phyloP scores from a whole-genome alignment of 139 green algal genomes.

The Pleodorina starrii region DNA sequence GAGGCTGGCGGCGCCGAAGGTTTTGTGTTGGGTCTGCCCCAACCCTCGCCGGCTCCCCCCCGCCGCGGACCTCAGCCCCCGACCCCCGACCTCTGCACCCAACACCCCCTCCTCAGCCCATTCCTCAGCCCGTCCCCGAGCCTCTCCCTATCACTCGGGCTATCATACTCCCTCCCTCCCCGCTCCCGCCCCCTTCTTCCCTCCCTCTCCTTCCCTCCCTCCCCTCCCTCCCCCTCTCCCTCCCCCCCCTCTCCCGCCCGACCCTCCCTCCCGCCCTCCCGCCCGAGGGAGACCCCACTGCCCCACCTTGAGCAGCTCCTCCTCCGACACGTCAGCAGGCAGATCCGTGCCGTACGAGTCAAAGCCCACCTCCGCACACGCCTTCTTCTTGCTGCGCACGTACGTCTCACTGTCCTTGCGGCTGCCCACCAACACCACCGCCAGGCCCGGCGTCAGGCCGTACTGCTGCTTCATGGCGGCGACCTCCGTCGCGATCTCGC shows the following conservation, averaged over 20 bases:
- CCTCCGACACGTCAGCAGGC: conserved; percentile 65
- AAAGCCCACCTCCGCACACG: conserved; percentile 78
- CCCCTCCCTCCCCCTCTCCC: conserved; percentile 28
- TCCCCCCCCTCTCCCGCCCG: background rate
- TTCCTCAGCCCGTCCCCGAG: too few relatives aligned
- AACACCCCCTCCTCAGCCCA: too few relatives aligned
- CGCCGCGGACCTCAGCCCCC: too few relatives aligned
- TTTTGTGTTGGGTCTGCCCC: too few relatives aligned
- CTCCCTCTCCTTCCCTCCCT: background rate
- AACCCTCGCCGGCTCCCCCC: too few relatives aligned
- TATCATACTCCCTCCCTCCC: background rate
- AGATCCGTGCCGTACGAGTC: conserved; percentile 72
- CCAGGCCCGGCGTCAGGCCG: conserved; percentile 55
- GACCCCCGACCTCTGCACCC: too few relatives aligned
- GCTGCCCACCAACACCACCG: conserved; percentile 94
- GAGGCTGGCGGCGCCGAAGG: too few relatives aligned
- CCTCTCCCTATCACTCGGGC: too few relatives aligned
- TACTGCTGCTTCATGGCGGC: conserved; percentile 67
- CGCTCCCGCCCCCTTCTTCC: background rate
- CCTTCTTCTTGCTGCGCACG: conserved; percentile 95
- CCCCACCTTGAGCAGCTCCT: conserved; percentile 68
- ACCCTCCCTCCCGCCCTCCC: background rate
- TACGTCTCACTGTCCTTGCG: conserved; percentile 96
- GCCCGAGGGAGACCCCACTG: background rate
- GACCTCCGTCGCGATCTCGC: conserved; percentile 85